Evolutionary conservation across 805 yeast genomes (phyloP).

Genomic region (Torulaspora maleeae): DNA sequence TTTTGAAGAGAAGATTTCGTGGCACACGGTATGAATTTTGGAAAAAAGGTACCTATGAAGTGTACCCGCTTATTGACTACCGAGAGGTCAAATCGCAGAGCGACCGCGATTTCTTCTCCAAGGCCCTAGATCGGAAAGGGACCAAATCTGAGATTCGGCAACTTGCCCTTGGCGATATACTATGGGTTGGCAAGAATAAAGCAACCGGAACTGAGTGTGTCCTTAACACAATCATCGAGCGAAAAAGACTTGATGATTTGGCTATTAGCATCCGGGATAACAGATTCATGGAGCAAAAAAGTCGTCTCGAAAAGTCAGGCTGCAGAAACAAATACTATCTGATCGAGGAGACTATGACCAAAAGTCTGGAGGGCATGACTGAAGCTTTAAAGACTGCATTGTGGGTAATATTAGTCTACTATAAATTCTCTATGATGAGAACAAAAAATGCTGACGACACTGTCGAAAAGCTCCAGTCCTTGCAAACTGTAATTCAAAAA

Average conservation of each 20-base stretch:
- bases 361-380: conserved; percentile 42
- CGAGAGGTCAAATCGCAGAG: conserved; percentile 68
- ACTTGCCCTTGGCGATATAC: conserved; percentile 77
- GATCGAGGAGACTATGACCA: conserved; percentile 64
- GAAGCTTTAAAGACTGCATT: conserved; percentile 75
- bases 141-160: conserved; percentile 50
- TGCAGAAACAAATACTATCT: conserved; percentile 65
- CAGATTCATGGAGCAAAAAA: conserved; percentile 81
- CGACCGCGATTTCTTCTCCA: conserved; percentile 67
- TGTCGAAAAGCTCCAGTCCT: conserved; percentile 36
- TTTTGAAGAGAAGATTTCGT: conserved; percentile 23
- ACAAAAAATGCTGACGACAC: conserved; percentile 75
- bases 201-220: conserved; percentile 57
- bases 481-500: conserved; percentile 50
- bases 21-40: conserved; percentile 43
- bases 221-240: conserved; percentile 78
- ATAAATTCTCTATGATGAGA: conserved; percentile 61
- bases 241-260: conserved; percentile 86
- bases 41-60: conserved; percentile 55
- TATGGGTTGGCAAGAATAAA: conserved; percentile 79
- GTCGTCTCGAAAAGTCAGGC: conserved; percentile 65
- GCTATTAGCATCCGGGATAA: conserved; percentile 81
- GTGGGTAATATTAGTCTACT: conserved; percentile 60
- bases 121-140: conserved; percentile 46
- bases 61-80: conserved; percentile 67